These are phyloP conservation scores for Mrakia frigida DNA, from an alignment of 768 basidiomycete species.

Conservation along the genomic window DNA sequence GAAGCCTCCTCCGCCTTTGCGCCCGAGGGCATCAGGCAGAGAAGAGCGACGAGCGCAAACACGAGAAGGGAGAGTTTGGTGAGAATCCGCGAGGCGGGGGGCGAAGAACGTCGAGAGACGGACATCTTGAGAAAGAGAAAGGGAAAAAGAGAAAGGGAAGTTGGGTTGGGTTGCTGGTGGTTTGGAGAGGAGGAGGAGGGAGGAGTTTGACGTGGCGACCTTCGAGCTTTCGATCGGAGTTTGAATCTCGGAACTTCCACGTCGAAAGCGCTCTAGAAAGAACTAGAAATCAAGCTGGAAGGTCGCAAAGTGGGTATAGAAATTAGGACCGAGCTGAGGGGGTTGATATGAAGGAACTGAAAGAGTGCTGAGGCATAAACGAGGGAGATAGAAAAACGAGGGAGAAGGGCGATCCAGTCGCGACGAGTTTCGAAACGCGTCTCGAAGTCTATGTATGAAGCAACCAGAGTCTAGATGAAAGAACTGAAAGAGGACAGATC, in stretches of 20 bases:
- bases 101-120: slow-evolving; percentile 3
- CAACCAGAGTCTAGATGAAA: background rate
- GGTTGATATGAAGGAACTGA: no score
- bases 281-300: background rate
- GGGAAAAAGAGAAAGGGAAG: background rate
- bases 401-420: background rate
- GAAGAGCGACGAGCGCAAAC: slow-evolving; percentile 56
- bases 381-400: background rate
- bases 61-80: slow-evolving; percentile 45
- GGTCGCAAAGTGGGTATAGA: background rate
- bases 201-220: background rate
- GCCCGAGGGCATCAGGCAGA: slow-evolving; percentile 63
- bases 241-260: background rate
- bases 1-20: slow-evolving; percentile 62
- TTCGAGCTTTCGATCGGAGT: background rate
- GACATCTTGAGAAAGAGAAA: slow-evolving; percentile 5
- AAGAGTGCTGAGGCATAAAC: background rate
- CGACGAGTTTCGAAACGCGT: background rate
- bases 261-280: background rate
- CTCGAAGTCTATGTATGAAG: background rate
- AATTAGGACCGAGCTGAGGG: background rate
- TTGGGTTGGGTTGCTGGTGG: slow-evolving; percentile 4
- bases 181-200: background rate
- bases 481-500: no score
- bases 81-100: slow-evolving; percentile 9